Evolutionary conservation across 2,329 filamentous ascomycete genomes (phyloP), one percentile per base, ranked within the genome.

Genomic region (Xylariaceae sp.): DNA sequence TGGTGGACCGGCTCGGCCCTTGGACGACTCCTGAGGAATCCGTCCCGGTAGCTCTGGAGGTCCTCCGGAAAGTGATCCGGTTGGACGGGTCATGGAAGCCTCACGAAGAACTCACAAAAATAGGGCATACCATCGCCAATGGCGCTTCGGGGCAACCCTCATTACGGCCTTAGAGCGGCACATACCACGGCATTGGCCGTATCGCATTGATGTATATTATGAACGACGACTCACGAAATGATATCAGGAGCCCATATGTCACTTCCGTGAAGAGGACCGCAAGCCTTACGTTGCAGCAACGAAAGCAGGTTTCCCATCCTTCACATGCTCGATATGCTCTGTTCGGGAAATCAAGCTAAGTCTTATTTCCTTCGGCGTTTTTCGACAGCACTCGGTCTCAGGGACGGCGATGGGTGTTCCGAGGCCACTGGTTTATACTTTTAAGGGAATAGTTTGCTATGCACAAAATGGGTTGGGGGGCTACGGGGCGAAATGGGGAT

Each of bases 1-100:
- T 69, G 14, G 61, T 69, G 14, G 66, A 69, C 49, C 63, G 64
- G 42, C 53, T 69, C 16, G 66, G 66, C 14, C 66, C 66, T 28
- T 68, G 66, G 65, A 62, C 63, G 10, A 60, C 51, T 22, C 57
- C 63, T 0, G 66, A 69, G 36, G 66, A 68, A 31, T 51, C 57
- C 5, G 60, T 66, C 47, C 60, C 61, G 12, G 48, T 67, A 31
- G 59, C 59, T 3, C 57, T 69, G 13, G 64, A 67, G 38, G 50
- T 67, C 16, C 51, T 69, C 16, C 60, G 63, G 31, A 62, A 58
- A 49, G 50, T 60, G 28, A 63, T 68, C 39, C 58, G 56, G 22
- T 44, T 55, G 11, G 63, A 63, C 22, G 48, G 55, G 17, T 49
- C 57, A 13, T 69, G 66, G 59, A 66, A 62, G 45, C 64, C 66